These are phyloP conservation scores for Cenchrus fungigraminus DNA, from an alignment of 176 grass and related monocot species.

Conservation along the genomic window DNA sequence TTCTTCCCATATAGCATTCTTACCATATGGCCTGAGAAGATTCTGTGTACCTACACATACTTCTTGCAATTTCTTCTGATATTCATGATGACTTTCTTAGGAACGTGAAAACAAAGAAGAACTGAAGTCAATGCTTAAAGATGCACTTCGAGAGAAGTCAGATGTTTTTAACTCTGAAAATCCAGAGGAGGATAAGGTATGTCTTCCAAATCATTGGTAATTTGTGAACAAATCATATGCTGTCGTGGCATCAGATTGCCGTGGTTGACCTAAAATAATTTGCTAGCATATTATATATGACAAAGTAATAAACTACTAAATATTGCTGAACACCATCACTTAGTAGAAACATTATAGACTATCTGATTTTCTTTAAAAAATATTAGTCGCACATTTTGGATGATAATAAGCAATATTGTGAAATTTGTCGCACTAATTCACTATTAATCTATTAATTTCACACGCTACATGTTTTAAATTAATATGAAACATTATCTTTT, in stretches of 20 bases:
- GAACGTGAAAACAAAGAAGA: constrained; percentile 85
- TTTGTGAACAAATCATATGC: constrained; percentile 10
- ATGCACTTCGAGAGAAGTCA: constrained; percentile 83
- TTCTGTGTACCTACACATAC: constrained; percentile 26
- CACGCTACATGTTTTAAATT: constrained; percentile 19
- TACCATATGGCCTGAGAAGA: neutral
- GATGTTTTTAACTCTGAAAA: constrained; percentile 98
- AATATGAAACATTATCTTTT: constrained; percentile 11
- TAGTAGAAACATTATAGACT: constrained; percentile 1
- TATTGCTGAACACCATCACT: neutral
- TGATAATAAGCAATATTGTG: neutral
- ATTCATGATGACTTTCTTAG: constrained; percentile 49
- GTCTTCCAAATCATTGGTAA: constrained; percentile 13
- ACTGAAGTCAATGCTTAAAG: constrained; percentile 90
- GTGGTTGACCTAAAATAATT: too few species aligned
- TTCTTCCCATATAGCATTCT: constrained; percentile 13
- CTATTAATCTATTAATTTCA: neutral
- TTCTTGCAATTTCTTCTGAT: constrained; percentile 19
- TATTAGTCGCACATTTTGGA: neutral
- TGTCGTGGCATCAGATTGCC: neutral
- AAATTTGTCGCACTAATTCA: neutral
- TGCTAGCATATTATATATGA: too few species aligned
- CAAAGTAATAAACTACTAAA: too few species aligned
- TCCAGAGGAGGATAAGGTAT: constrained; percentile 90
- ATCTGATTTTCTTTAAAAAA: neutral